A percentile compares a stretch with the other conserved stretches of the same genome.
Evolutionary conservation across 257 asterid genomes (phyloP).

Genomic region (Eucommia ulmoides): DNA sequence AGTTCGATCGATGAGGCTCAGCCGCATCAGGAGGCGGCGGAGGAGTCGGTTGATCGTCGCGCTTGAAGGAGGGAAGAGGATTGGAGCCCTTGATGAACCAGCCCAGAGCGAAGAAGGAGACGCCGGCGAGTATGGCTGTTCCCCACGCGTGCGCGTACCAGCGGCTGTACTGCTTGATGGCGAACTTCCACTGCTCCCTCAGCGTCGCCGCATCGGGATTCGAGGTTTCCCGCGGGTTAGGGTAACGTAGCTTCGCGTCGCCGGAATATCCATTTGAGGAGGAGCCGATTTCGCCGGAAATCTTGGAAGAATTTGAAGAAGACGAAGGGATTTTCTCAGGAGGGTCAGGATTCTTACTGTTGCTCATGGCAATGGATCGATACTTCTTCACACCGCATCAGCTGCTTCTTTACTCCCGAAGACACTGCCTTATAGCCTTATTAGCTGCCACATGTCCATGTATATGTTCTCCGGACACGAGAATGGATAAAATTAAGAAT

Average conservation of each 20-base stretch:
- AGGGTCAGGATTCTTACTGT: slow-evolving; percentile 28
- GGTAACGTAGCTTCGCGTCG: slow-evolving; percentile 1
- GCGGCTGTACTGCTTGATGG: slow-evolving; percentile 65
- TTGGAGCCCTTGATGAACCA: slow-evolving; percentile 81
- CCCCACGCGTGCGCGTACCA: slow-evolving; percentile 99
- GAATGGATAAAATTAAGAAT: too few relatives aligned
- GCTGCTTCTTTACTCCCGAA: background rate
- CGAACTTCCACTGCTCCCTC: slow-evolving; percentile 82
- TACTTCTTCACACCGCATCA: background rate
- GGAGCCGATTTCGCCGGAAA: slow-evolving; percentile 6
- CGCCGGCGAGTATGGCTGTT: slow-evolving; percentile 82
- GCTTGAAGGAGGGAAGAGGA: slow-evolving; percentile 57
- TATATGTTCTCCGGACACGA: too few relatives aligned
- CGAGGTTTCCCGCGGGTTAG: slow-evolving; percentile 26
- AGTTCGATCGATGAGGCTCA: background rate
- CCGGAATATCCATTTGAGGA: slow-evolving; percentile 13
- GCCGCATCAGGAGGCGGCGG: slow-evolving; percentile 3
- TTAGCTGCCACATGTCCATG: background rate
- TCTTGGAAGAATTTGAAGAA: slow-evolving; percentile 22
- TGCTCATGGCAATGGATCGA: slow-evolving; percentile 23
- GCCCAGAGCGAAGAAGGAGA: slow-evolving; percentile 81
- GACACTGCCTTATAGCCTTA: too few relatives aligned
- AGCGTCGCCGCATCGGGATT: slow-evolving; percentile 79
- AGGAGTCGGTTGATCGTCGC: slow-evolving; percentile 1
- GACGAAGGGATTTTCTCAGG: slow-evolving; percentile 16